Evolutionary conservation across 208 protist genomes (phyloP).

Genomic region (Trypanosoma theileri): DNA sequence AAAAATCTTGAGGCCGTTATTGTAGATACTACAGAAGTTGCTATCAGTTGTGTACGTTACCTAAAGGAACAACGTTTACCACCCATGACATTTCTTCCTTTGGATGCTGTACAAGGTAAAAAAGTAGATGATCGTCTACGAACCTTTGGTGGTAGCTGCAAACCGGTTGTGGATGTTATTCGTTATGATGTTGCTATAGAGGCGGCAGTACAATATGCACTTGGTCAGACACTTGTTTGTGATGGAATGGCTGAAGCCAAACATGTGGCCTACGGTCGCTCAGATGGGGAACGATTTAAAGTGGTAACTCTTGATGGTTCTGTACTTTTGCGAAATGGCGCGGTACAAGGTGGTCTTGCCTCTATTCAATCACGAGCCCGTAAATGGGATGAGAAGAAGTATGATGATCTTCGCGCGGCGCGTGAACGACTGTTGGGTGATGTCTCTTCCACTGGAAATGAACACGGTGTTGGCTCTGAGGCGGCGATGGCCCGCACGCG

Average conservation of each 20-base stretch:
- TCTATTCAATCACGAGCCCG: constrained; percentile 78
- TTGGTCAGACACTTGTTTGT: constrained; percentile 96
- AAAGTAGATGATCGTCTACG: constrained; percentile 90
- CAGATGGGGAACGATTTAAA: constrained; percentile 77
- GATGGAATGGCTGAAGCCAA: constrained; percentile 93
- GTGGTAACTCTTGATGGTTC: constrained; percentile 96
- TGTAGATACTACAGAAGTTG: constrained; percentile 92
- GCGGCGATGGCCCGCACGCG: constrained; percentile 71
- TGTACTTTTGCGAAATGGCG: constrained; percentile 93
- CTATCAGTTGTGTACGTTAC: constrained; percentile 95
- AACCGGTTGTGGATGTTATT: constrained; percentile 94
- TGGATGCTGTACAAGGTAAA: constrained; percentile 91
- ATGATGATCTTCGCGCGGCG: constrained; percentile 72
- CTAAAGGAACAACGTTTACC: constrained; percentile 94
- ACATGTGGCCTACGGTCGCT: constrained; percentile 76
- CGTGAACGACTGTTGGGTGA: constrained; percentile 74
- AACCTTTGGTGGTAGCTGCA: constrained; percentile 87
- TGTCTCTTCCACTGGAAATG: constrained; percentile 10
- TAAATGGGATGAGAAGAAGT: constrained; percentile 94
- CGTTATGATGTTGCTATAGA: constrained; percentile 83
- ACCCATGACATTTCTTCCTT: constrained; percentile 95
- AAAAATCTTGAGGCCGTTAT: constrained; percentile 96
- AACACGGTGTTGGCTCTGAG: constrained; percentile 38
- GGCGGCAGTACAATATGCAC: constrained; percentile 92
- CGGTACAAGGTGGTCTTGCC: constrained; percentile 94